Evolutionary conservation across 2,329 filamentous ascomycete species (phyloP).

Genomic region (Cladobotryum mycophilum): DNA sequence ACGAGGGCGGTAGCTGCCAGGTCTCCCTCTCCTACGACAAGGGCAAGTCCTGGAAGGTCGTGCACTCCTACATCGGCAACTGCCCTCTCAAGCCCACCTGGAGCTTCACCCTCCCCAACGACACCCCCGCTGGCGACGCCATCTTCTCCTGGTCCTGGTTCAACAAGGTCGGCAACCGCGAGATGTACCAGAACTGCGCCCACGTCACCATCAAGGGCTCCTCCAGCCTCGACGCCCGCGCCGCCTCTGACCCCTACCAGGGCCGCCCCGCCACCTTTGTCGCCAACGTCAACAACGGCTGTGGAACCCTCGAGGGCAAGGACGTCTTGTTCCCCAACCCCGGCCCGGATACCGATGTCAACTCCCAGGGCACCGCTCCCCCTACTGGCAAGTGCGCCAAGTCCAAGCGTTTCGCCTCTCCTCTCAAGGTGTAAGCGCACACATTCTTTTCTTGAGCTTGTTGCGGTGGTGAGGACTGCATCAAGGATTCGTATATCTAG

Average conservation of each 20-base stretch:
- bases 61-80: slow-evolving; percentile 49
- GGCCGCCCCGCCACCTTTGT: slow-evolving; percentile 54
- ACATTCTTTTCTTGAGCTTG: not conserved
- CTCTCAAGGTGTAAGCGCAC: not conserved
- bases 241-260: slow-evolving; percentile 35
- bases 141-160: slow-evolving; percentile 73
- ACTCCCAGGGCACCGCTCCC: slow-evolving; percentile 3
- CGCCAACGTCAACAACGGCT: slow-evolving; percentile 54
- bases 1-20: slow-evolving; percentile 71
- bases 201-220: slow-evolving; percentile 53
- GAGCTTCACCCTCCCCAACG: slow-evolving; percentile 59
- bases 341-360: slow-evolving; percentile 38
- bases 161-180: slow-evolving; percentile 68
- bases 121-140: slow-evolving; percentile 54
- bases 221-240: slow-evolving; percentile 24
- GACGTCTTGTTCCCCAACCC: slow-evolving; percentile 56
- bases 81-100: slow-evolving; percentile 50
- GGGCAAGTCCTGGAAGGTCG: slow-evolving; percentile 63
- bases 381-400: slow-evolving; percentile 4
- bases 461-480: not conserved
- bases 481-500: not conserved
- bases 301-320: slow-evolving; percentile 44
- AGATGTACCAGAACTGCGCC: slow-evolving; percentile 84
- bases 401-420: not conserved
- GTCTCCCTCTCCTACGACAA: slow-evolving; percentile 67